A percentile compares a stretch with the other conserved stretches of the same genome.
phyloP scores from a whole-genome alignment of 768 basidiomycete genomes.

The Tylopilus felleus region DNA sequence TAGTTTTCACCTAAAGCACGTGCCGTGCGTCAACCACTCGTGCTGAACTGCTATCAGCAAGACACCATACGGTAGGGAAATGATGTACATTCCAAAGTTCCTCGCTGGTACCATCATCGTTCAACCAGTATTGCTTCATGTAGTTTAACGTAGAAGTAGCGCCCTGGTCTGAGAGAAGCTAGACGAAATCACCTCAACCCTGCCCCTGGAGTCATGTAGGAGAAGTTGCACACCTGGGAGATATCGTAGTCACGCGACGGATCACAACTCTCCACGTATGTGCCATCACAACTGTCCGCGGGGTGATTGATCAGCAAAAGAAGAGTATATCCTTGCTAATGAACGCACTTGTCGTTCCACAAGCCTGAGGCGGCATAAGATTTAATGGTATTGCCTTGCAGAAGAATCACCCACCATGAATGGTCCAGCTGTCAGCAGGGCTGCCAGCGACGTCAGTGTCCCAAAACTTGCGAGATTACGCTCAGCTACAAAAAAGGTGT shows the following conservation, averaged over 20 bases:
- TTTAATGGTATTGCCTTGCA: background rate
- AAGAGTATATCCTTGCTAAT: background rate
- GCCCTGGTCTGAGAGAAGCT: constrained; percentile 59
- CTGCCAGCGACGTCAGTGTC: constrained; percentile 63
- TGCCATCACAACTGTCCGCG: constrained; percentile 50
- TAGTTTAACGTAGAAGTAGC: constrained; percentile 55
- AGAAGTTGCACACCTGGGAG: constrained; percentile 29
- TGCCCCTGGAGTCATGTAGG: background rate
- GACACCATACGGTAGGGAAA: background rate
- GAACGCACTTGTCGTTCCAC: constrained; percentile 60
- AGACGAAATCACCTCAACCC: background rate
- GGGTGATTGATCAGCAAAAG: background rate
- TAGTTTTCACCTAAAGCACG: constrained; percentile 35
- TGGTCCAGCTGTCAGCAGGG: constrained; percentile 67
- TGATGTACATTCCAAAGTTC: constrained; percentile 63
- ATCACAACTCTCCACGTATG: constrained; percentile 36
- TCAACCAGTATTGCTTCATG: constrained; percentile 64
- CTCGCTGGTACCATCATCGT: constrained; percentile 56
- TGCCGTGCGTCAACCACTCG: constrained; percentile 72
- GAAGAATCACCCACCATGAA: constrained; percentile 52
- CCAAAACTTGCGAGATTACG: constrained; percentile 54
- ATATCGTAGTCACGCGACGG: constrained; percentile 46
- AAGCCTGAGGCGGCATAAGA: constrained; percentile 40
- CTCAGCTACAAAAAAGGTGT: background rate
- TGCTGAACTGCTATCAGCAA: constrained; percentile 40